Evolutionary conservation across 306 rosid species (phyloP).

Genomic region (Oxytropis ochrocephala): DNA sequence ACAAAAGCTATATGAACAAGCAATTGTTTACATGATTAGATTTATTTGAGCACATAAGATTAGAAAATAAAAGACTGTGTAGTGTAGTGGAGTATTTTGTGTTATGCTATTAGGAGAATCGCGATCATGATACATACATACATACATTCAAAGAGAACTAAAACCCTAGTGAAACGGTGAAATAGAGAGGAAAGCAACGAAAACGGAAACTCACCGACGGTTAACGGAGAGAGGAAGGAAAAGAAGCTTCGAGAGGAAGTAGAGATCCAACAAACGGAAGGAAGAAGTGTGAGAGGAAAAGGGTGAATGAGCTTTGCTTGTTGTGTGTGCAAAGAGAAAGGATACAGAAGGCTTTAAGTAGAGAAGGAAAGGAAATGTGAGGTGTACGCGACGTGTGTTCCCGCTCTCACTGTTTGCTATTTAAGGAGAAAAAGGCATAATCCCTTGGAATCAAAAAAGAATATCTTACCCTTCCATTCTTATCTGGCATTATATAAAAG

Average conservation of each 20-base stretch:
- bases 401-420: constrained; percentile 17
- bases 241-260: background rate
- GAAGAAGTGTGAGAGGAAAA: background rate
- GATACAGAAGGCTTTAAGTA: constrained; percentile 28
- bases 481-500: background rate
- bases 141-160: background rate
- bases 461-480: background rate
- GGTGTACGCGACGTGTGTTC: constrained; percentile 51
- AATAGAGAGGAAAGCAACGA: background rate
- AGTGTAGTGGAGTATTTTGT: background rate
- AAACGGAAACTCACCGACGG: constrained; percentile 30
- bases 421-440: background rate
- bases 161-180: constrained; percentile 6
- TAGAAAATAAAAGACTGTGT: background rate
- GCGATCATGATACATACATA: background rate
- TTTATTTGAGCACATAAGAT: too few relatives aligned
- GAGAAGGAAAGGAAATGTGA: constrained; percentile 16
- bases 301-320: constrained; percentile 12
- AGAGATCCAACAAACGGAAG: constrained; percentile 31
- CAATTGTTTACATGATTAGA: background rate
- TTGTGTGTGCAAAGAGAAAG: constrained; percentile 15
- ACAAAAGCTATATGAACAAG: background rate
- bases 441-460: background rate
- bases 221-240: background rate
- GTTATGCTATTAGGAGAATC: background rate